Evolutionary conservation across 768 basidiomycete species (phyloP), one percentile per base, ranked within the genome.

Genomic region (Pulveroboletus frians): DNA sequence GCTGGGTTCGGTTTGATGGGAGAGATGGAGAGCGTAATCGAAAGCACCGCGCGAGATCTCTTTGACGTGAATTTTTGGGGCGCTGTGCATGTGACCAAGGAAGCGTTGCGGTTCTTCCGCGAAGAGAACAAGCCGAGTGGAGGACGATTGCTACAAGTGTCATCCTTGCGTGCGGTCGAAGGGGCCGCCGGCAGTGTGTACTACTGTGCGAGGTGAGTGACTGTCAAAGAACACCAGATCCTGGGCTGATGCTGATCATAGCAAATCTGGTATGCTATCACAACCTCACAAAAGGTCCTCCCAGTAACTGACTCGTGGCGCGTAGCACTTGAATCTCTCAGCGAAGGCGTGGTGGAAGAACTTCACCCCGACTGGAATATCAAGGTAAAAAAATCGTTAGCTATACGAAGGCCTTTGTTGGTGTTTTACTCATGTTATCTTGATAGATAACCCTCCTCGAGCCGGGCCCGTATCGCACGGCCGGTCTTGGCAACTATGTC

Each of bases 51-150:
- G 0, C 64, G 71, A 13, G 36, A 45, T 9, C 44, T 69, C 15
- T 70, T 77, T 32, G 75, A 76, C 43, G 68, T 75, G 11, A 61
- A 69, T 39, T 76, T 76, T 45, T 75, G 75, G 72, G 75, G 72
- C 0, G 69, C 73, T 1, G 72, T 68, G 5, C 53, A 70, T 44
- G 62, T 76, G 39, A 67, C 61, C 30, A 69, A 54, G 46, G 61
- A 70, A 64, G 73, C 71, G 20, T 42, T 58, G 38, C 40, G 31
- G 27, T 44, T 56, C 40, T 62, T 62, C 36, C 49, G 60, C 10
- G 63, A 64, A 15, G 62, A 42, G 26, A 64, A 61, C 29, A 41
- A 40, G n/a, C 74, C 73, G 1, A 49, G 50, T 2, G 72, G 71
- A 10, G 75, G 73, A n/a, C 55, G 30, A 23, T 23, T 23, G 23